Evolutionary conservation across 2,329 filamentous ascomycete species (phyloP).

Genomic region (Phyllachora maydis): DNA sequence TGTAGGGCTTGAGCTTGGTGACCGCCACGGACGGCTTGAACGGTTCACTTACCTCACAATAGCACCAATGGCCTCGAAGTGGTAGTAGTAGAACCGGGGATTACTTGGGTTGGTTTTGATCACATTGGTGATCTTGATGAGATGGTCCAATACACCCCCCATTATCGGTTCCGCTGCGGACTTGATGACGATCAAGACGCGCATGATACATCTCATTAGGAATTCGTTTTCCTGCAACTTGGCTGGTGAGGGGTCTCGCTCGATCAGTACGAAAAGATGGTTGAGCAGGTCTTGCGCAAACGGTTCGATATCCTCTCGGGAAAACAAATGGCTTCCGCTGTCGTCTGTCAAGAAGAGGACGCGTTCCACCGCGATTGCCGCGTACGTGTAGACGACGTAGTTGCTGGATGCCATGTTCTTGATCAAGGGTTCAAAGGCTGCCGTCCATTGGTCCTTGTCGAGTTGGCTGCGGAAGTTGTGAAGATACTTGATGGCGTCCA

Average conservation of each 20-base stretch:
- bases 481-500: constrained; percentile 94
- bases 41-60: constrained; percentile 65
- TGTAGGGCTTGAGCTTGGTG: too few relatives aligned
- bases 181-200: constrained; percentile 83
- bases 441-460: constrained; percentile 78
- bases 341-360: constrained; percentile 69
- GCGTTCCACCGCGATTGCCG: constrained; percentile 88
- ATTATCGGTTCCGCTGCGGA: constrained; percentile 56
- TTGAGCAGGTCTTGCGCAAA: constrained; percentile 71
- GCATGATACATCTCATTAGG: constrained; percentile 95
- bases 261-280: constrained; percentile 80
- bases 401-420: constrained; percentile 78
- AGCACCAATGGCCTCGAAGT: constrained; percentile 86
- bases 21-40: too few relatives aligned
- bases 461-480: constrained; percentile 94
- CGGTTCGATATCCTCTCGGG: constrained; percentile 56
- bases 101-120: constrained; percentile 95
- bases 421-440: constrained; percentile 73
- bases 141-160: constrained; percentile 61
- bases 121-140: constrained; percentile 75
- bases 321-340: constrained; percentile 57
- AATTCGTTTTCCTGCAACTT: constrained; percentile 99
- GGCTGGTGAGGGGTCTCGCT: constrained; percentile 62
- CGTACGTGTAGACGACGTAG: constrained; percentile 95
- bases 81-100: constrained; percentile 94